Percentiles rank a stretch among this genome's conserved stretches.
phyloP scores from a whole-genome alignment of 2,329 filamentous ascomycete species.

The Epicoccum sorghinum region DNA sequence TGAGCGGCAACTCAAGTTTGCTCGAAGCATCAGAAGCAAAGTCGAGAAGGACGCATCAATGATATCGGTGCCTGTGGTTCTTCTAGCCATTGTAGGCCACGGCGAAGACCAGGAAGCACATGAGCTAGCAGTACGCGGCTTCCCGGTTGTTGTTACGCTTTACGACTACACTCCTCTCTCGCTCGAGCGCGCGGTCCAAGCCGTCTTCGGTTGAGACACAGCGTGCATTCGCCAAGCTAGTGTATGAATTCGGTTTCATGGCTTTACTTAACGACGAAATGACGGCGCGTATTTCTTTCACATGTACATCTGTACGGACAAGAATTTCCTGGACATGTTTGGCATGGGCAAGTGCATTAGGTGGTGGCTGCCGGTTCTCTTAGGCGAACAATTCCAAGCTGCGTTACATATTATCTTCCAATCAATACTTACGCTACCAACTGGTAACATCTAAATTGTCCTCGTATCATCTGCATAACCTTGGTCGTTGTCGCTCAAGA shows the following conservation, averaged over 20 bases:
- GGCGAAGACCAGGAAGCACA: conserved; percentile 21
- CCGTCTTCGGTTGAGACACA: conserved; percentile 30
- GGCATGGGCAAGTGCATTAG: conserved; percentile 8
- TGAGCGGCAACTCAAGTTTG: conserved; percentile 41
- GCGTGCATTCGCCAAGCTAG: too few species aligned
- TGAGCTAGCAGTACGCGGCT: conserved; percentile 30
- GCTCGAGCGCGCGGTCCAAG: conserved; percentile 30
- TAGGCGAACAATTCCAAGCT: conserved; percentile 10
- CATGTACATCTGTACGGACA: not conserved
- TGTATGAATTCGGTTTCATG: not conserved
- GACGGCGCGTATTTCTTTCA: not conserved
- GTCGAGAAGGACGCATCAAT: conserved; percentile 23
- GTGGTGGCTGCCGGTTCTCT: conserved; percentile 10
- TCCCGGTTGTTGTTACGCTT: conserved; percentile 36
- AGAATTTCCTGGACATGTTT: not conserved
- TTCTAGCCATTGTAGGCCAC: conserved; percentile 35
- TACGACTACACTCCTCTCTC: conserved; percentile 38
- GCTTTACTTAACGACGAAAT: conserved; percentile 3
- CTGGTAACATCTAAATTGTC: not conserved
- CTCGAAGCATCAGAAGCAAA: conserved; percentile 26
- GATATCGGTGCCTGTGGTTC: conserved; percentile 29
- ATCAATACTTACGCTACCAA: not conserved
- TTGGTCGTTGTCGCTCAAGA: too few species aligned
- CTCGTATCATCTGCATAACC: not conserved
- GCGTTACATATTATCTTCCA: conserved; percentile 3